Evolutionary conservation across 768 basidiomycete genomes (phyloP), one percentile per base, ranked within the genome.

Genomic region (Suillus ampliporus): DNA sequence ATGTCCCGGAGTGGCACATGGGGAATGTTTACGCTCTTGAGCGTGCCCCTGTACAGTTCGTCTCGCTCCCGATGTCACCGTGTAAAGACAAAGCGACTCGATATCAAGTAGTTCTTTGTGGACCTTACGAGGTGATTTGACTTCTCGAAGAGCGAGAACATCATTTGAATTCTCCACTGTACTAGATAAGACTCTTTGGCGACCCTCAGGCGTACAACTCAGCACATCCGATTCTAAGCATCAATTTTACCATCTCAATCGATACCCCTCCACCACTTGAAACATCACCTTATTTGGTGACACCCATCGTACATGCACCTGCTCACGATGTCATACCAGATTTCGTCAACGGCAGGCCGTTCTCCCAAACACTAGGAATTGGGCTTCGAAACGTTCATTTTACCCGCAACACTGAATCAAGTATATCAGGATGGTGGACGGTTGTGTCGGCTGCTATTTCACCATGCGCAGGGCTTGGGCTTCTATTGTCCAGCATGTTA

Each of bases 11-110:
- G 70, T 97, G 94, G 94, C 83, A 89, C 72, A 76, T 85, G n/a
- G 94, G 93, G 38, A 93, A 97, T 71, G 87, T 97, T n/a, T 97
- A 97, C 71, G 78, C 80, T 26, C 79, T 90, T 75, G 83, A 86
- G 61, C 77, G 78, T 34, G 75, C 85, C 21, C 79, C 84, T 13
- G 79, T 80, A 17, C 84, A 83, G 61, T 61, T 76, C 38, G 80
- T 88, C 38, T 73, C 71, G 28, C 77, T 90, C 51, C 90, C 88
- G 35, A 69, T 68, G 3, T 68, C 74, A 15, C 86, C 84, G 0
- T 10, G 59, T 23, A 58, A 47, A 19, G 64, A 41, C 6, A 56
- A 65, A 17, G 83, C 82, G 41, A 88, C 82, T 21, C 78, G 70
- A 19, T 95, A 92, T 67, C 83, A 89, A 58, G 69, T 95, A 4